Evolutionary conservation across 2,329 filamentous ascomycete species (phyloP).

Genomic region (Nigrospora sphaerica): DNA sequence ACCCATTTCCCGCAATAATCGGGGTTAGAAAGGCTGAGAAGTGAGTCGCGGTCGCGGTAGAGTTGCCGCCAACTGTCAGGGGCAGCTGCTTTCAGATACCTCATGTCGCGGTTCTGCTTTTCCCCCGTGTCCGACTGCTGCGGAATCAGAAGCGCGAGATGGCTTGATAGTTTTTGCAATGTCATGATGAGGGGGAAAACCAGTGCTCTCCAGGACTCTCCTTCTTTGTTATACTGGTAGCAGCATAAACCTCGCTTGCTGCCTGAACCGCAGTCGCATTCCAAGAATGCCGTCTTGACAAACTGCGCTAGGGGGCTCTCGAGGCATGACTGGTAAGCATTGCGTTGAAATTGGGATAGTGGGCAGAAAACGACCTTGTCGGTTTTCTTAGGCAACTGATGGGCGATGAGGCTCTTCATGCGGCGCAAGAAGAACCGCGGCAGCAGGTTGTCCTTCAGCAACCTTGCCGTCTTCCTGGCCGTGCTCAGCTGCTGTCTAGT

Average conservation of each 20-base stretch:
- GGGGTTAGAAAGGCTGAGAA: constrained; percentile 74
- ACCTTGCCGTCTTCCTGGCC: constrained; percentile 74
- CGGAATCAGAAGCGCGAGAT: constrained; percentile 83
- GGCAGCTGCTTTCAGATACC: constrained; percentile 65
- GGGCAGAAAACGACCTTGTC: constrained; percentile 95
- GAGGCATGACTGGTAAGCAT: constrained; percentile 80
- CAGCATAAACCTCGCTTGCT: constrained; percentile 81
- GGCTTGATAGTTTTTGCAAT: constrained; percentile 84
- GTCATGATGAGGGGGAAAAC: constrained; percentile 82
- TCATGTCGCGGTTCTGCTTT: constrained; percentile 72
- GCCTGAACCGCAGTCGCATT: constrained; percentile 62
- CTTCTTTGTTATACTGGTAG: constrained; percentile 49
- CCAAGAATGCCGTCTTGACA: constrained; percentile 60
- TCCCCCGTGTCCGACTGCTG: constrained; percentile 53
- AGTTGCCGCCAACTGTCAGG: constrained; percentile 70
- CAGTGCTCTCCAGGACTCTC: constrained; percentile 62
- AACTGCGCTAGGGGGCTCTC: constrained; percentile 61
- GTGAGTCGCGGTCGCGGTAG: constrained; percentile 68
- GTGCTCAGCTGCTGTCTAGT: constrained; percentile 74
- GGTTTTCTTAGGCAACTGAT: constrained; percentile 90
- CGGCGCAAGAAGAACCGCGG: constrained; percentile 86
- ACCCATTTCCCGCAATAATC: constrained; percentile 98
- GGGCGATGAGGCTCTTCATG: constrained; percentile 86
- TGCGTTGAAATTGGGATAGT: constrained; percentile 70
- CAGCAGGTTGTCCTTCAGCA: constrained; percentile 79